These are phyloP conservation scores for Parsonsia alboflavescens DNA, from an alignment of 257 asterid genomes.

Conservation along the genomic window DNA sequence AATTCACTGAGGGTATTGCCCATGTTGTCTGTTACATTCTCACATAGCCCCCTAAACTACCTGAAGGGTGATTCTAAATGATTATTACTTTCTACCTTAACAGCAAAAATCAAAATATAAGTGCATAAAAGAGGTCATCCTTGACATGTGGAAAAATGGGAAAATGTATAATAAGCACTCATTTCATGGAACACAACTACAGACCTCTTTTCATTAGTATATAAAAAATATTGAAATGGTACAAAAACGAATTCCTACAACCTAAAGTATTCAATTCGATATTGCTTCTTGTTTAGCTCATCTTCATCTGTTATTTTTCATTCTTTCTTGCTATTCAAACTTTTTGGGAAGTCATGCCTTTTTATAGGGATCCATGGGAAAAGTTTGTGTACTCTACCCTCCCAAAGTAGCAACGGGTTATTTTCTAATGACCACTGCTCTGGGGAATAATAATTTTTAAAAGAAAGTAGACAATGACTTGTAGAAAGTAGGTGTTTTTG, in stretches of 20 bases:
- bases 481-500: neutral
- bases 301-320: too few species aligned
- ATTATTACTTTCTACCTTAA: too few species aligned
- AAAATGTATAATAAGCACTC: neutral
- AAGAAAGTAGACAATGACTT: too few species aligned
- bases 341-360: neutral
- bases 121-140: neutral
- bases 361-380: neutral
- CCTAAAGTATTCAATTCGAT: neutral
- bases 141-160: neutral
- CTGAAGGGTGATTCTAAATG: neutral
- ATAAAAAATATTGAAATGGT: neutral
- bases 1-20: neutral
- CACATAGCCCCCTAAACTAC: neutral
- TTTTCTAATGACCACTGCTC: neutral
- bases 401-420: neutral
- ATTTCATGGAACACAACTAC: neutral
- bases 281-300: neutral
- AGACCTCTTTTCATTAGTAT: too few species aligned
- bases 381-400: too few species aligned
- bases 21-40: neutral
- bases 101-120: neutral
- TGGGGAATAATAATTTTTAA: too few species aligned
- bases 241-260: neutral
- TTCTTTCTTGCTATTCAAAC: neutral